phyloP scores from a whole-genome alignment of 2,329 filamentous ascomycete genomes.

The Trichophaea hybrida region DNA sequence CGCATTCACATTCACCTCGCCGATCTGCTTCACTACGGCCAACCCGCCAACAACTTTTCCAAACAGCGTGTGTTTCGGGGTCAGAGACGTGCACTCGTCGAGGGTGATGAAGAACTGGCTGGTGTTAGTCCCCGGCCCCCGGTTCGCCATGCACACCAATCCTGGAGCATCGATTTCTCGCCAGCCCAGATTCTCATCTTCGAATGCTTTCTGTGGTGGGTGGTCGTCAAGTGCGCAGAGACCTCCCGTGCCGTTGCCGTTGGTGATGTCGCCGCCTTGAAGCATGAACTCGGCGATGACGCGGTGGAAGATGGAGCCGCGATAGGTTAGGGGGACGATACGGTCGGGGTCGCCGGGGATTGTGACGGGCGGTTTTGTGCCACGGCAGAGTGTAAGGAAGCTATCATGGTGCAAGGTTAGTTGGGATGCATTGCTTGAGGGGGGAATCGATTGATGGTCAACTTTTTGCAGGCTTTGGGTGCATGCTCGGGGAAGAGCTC shows the following conservation, averaged over 20 bases:
- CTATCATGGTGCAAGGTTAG: slow-evolving; percentile 24
- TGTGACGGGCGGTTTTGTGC: slow-evolving; percentile 22
- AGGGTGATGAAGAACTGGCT: slow-evolving; percentile 35
- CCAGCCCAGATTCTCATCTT: slow-evolving; percentile 58
- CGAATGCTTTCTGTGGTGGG: slow-evolving; percentile 37
- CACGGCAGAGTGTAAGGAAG: slow-evolving; percentile 35
- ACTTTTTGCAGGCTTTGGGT: slow-evolving; percentile 37
- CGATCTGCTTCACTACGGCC: slow-evolving; percentile 50
- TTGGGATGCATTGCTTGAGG: background rate
- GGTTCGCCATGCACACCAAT: slow-evolving; percentile 52
- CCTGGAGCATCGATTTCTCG: slow-evolving; percentile 51
- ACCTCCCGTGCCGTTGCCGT: slow-evolving; percentile 49
- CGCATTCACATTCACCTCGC: slow-evolving; percentile 40
- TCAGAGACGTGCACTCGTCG: slow-evolving; percentile 17
- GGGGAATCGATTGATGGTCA: slow-evolving; percentile 13
- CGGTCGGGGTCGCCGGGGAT: background rate
- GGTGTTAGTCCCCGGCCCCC: slow-evolving; percentile 50
- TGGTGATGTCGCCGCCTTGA: slow-evolving; percentile 54
- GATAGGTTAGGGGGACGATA: slow-evolving; percentile 34
- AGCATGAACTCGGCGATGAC: slow-evolving; percentile 60
- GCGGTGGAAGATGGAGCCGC: slow-evolving; percentile 53
- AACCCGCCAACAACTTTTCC: slow-evolving; percentile 47
- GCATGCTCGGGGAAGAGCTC: slow-evolving; percentile 36
- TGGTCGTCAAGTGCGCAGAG: slow-evolving; percentile 31
- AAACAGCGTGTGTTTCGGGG: slow-evolving; percentile 41